phyloP scores from a whole-genome alignment of 2,329 filamentous ascomycete genomes.

The Ambrosiella beaveri region DNA sequence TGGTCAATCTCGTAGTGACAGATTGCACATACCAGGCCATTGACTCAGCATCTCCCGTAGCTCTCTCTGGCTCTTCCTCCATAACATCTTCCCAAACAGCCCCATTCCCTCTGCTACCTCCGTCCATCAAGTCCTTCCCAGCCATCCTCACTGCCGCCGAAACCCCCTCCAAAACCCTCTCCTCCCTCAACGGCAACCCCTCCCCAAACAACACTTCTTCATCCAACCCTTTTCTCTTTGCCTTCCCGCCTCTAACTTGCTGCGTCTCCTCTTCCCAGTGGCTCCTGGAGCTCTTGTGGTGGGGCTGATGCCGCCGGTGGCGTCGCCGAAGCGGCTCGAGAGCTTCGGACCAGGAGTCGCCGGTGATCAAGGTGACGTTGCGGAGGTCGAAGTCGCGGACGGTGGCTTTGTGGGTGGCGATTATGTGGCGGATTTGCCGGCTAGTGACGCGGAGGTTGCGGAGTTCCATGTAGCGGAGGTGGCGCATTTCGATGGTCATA shows the following conservation, averaged over 20 bases:
- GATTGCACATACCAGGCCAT: conserved; percentile 19
- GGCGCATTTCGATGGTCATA: conserved; percentile 40
- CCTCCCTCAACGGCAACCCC: not conserved
- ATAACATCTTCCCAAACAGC: not conserved
- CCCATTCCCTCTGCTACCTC: conserved; percentile 18
- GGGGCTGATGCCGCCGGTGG: not conserved
- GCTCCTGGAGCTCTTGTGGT: conserved; percentile 14
- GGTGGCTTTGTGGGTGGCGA: conserved; percentile 46
- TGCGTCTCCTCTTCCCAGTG: conserved; percentile 23
- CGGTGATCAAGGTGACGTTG: conserved; percentile 48
- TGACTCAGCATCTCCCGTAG: conserved; percentile 15
- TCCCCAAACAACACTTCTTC: conserved; percentile 1
- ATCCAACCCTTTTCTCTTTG: not conserved
- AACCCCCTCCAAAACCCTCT: conserved; percentile 17
- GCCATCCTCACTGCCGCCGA: conserved; percentile 39
- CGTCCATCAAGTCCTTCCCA: conserved; percentile 30
- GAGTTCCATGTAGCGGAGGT: conserved; percentile 50
- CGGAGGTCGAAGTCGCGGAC: conserved; percentile 69
- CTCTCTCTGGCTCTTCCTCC: conserved; percentile 17
- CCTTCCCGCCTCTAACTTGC: too few relatives aligned
- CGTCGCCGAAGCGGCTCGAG: conserved; percentile 48
- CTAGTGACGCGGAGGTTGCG: conserved; percentile 58
- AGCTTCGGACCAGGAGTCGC: conserved; percentile 65
- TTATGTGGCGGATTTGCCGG: conserved; percentile 51
- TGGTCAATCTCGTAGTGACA: conserved; percentile 29